phyloP scores from a whole-genome alignment of 106 monocot genomes.

The Dioscorea dumetorum region DNA sequence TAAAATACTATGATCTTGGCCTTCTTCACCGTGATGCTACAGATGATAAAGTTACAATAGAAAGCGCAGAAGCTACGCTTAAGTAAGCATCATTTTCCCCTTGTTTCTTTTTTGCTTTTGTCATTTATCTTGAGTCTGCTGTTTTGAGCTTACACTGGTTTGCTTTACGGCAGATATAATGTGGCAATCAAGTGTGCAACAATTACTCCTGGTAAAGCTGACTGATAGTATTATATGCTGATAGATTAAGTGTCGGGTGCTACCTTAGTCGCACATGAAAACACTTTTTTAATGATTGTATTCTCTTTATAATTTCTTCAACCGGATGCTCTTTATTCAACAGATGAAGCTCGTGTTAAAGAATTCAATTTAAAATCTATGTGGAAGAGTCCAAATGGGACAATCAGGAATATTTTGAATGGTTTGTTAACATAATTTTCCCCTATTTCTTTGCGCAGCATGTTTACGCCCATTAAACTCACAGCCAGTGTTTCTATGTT shows the following conservation, averaged over 20 bases:
- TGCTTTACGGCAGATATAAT: constrained; percentile 55
- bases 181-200: constrained; percentile 95
- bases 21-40: constrained; percentile 86
- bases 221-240: too few species aligned
- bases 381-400: constrained; percentile 75
- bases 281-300: too few species aligned
- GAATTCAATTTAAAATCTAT: constrained; percentile 54
- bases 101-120: too few species aligned
- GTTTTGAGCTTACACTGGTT: neutral
- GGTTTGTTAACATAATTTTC: constrained; percentile 20
- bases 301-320: too few species aligned
- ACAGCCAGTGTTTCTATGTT: neutral
- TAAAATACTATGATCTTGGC: constrained; percentile 92
- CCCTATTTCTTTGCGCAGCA: too few species aligned
- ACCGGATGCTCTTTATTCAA: neutral
- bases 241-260: too few species aligned
- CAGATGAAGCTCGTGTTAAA: constrained; percentile 55
- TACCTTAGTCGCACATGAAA: too few species aligned
- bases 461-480: neutral
- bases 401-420: constrained; percentile 82
- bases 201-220: constrained; percentile 73
- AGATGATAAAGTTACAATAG: constrained; percentile 81
- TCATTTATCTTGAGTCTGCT: too few species aligned
- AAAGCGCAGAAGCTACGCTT: constrained; percentile 92
- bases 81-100: constrained; percentile 38